Conservation (phyloP, 1,284 basidiomycete species). For the Apiotrichum sp. region DNA sequence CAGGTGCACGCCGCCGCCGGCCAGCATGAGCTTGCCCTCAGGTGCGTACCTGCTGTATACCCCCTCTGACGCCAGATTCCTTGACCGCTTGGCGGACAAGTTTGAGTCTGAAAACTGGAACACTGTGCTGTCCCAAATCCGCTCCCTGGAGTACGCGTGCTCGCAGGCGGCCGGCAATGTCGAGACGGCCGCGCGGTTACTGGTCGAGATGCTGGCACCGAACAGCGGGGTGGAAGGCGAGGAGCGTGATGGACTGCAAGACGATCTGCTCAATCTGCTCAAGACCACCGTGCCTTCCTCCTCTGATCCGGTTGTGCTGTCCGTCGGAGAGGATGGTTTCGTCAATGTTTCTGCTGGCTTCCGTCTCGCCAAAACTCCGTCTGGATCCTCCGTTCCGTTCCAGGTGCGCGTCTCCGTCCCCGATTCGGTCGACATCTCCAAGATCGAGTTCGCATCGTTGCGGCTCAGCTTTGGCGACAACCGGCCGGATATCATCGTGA, state of each 20-base stretch:
- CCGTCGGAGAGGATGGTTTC: constrained; percentile 48
- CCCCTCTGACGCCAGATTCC: constrained; percentile 87
- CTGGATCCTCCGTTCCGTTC: constrained; percentile 62
- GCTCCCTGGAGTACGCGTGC: constrained; percentile 71
- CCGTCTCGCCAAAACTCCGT: constrained; percentile 58
- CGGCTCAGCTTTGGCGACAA: constrained; percentile 38
- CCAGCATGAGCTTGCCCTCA: constrained; percentile 75
- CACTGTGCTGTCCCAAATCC: constrained; percentile 61
- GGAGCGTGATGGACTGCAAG: constrained; percentile 51
- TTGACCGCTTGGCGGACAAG: constrained; percentile 75
- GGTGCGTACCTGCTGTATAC: constrained; percentile 42
- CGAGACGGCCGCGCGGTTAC: constrained; percentile 62
- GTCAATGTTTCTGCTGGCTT: constrained; percentile 47
- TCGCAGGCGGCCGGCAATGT: constrained; percentile 68
- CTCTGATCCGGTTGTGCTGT: constrained; percentile 56
- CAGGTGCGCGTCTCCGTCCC: constrained; percentile 55
- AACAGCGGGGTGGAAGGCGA: constrained; percentile 55
- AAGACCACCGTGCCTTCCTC: constrained; percentile 62
- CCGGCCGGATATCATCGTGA: constrained; percentile 26
- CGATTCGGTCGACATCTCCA: constrained; percentile 23
- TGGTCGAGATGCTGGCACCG: constrained; percentile 74
- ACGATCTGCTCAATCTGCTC: constrained; percentile 63
- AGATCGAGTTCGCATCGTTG: constrained; percentile 32
- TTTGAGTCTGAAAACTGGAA: constrained; percentile 77
- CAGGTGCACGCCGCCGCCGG: constrained; percentile 57